These are phyloP conservation scores for Achaetomiella virescens DNA, from an alignment of 495 filamentous ascomycete species.

Conservation along the genomic window DNA sequence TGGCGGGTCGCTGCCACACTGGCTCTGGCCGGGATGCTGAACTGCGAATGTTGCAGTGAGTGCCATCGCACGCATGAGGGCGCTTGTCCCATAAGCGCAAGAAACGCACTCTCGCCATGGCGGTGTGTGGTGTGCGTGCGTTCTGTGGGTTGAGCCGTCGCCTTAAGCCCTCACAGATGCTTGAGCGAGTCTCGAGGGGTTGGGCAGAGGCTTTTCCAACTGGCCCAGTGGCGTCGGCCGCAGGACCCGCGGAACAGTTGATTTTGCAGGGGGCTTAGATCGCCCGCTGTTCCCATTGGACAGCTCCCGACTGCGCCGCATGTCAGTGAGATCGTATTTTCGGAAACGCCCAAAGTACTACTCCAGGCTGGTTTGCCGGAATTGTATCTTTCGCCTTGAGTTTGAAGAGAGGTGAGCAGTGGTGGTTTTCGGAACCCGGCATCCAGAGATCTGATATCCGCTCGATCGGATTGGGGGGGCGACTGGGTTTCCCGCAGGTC, in stretches of 20 bases:
- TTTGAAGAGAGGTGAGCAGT: too few species aligned
- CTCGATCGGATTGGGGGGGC: neutral
- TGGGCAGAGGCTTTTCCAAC: conserved; percentile 2
- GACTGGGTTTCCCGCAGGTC: neutral
- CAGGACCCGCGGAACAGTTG: neutral
- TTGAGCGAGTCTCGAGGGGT: too few species aligned
- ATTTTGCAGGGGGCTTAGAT: conserved; percentile 17
- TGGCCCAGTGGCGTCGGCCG: neutral
- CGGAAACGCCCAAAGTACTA: too few species aligned
- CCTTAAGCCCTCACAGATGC: too few species aligned
- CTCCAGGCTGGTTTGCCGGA: too few species aligned
- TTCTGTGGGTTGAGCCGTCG: neutral
- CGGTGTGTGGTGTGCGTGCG: neutral
- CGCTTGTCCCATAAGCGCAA: conserved; percentile 1
- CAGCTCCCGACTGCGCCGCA: conserved; percentile 14
- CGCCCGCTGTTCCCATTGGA: conserved; percentile 12
- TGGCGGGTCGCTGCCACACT: conserved; percentile 1
- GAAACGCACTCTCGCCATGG: neutral
- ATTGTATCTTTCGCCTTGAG: too few species aligned
- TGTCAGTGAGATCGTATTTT: conserved; percentile 26
- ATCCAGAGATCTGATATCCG: neutral
- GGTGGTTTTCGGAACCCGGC: neutral
- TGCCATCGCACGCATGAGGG: neutral
- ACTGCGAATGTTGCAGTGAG: neutral
- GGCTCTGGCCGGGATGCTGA: neutral